Evolutionary conservation across 2,329 filamentous ascomycete species (phyloP), one percentile per base, ranked within the genome.

Genomic region (Hypocrella siamensis): DNA sequence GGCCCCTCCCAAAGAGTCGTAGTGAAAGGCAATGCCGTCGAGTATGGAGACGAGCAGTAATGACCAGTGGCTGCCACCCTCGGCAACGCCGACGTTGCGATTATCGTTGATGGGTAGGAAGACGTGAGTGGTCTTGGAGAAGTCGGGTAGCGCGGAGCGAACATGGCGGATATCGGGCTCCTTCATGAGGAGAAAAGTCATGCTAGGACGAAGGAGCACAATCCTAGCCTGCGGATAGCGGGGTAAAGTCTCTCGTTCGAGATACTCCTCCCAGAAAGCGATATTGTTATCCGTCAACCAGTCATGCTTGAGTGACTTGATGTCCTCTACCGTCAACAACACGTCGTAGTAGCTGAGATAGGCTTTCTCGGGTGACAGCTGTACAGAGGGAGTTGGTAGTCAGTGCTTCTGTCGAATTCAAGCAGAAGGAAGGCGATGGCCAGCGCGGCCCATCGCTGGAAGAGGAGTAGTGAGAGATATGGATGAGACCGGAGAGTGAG

Each of bases 261-360:
- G 75, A 52, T 75, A 93, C 68, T 96, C 88, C 67, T 96, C 82
- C 88, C 90, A 98, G 52, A 98, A 96, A 31, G 84, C 79, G 42
- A 98, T 96, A 45, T 85, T 86, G 61, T 93, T 94, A 54, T 98
- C 90, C 27, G 88, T 94, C 32, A 98, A 65, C 90, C 90, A 98
- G 63, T 94, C 90, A 55, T 81, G 67, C 57, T 81, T 84, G 36
- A 98, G 70, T 12, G 79, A 78, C 52, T 86, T 80, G 43, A 96
- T 72, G 55, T 98, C 90, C 51, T 90, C 83, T 51, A 77, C 73
- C 31, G 82, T 93, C 43, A 96, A 41, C 30, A 51, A 43, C n/a
- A 56, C 52, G 37, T 58, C 57, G 42, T 59, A 56, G 38, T 61
- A 58, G 39, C 52, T 56, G 28, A 57, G 50, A 35, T 56, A 56